Conservation (phyloP, 208 protist genomes). For the Leishmania tropica region DNA sequence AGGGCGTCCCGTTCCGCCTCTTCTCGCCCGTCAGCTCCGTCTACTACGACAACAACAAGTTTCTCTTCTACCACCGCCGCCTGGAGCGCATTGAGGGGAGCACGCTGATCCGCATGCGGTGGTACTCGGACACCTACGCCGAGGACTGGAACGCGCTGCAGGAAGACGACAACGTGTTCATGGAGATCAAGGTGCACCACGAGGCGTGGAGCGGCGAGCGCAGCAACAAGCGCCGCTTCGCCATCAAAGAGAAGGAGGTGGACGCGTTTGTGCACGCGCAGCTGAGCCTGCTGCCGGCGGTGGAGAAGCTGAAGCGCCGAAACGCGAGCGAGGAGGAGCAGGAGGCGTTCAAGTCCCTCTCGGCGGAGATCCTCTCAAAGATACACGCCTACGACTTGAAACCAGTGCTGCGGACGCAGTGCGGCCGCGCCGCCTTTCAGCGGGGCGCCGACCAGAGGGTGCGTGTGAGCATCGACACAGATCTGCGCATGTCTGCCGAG, state of each 20-base stretch:
- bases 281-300: constrained; percentile 60
- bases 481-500: constrained; percentile 77
- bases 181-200: constrained; percentile 92
- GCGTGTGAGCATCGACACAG: constrained; percentile 89
- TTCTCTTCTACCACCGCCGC: constrained; percentile 84
- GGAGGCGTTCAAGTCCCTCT: constrained; percentile 80
- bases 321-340: constrained; percentile 70
- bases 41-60: constrained; percentile 90
- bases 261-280: constrained; percentile 75
- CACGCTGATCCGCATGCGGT: constrained; percentile 89
- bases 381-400: constrained; percentile 87
- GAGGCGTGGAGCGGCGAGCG: constrained; percentile 90
- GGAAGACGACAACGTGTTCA: constrained; percentile 79
- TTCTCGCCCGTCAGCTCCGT: constrained; percentile 84
- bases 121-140: constrained; percentile 83
- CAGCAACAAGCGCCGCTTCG: constrained; percentile 88
- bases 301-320: constrained; percentile 80
- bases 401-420: constrained; percentile 86
- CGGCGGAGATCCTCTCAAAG: constrained; percentile 84
- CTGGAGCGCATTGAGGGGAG: constrained; percentile 85
- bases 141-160: constrained; percentile 72
- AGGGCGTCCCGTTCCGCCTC: constrained; percentile 64
- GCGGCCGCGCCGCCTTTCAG: constrained; percentile 86
- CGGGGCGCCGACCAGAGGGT: constrained; percentile 83
- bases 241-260: constrained; percentile 83